Percentiles rank a stretch among this genome's conserved stretches.
phyloP scores from a whole-genome alignment of 345 rosid genomes.

The Sisymbrium altissimum region DNA sequence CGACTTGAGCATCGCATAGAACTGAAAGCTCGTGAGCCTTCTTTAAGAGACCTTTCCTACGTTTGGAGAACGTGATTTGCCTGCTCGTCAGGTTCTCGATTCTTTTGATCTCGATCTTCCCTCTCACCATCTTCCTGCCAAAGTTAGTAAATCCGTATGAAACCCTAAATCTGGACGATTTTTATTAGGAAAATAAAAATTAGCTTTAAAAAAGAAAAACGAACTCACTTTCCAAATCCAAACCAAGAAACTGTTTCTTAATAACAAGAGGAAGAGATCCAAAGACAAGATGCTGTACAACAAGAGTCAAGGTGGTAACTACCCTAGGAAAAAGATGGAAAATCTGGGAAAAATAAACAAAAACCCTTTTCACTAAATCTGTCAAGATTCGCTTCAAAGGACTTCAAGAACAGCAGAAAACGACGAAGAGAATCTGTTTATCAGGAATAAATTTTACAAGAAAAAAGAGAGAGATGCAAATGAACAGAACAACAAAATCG shows the following conservation, averaged over 20 bases:
- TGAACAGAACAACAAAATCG: background rate
- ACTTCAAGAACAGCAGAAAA: background rate
- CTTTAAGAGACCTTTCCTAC: conserved; percentile 53
- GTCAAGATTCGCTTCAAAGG: background rate
- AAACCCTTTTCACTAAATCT: background rate
- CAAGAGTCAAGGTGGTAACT: too few species aligned
- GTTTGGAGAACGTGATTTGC: conserved; percentile 55
- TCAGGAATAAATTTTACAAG: background rate
- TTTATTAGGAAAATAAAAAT: background rate
- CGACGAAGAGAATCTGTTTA: background rate
- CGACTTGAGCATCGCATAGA: conserved; percentile 40
- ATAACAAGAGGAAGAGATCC: too few species aligned
- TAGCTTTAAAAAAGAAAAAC: background rate
- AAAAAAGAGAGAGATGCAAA: background rate
- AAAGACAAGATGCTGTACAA: too few species aligned
- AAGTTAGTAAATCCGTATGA: background rate
- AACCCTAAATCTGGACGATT: conserved; percentile 6
- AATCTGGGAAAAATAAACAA: background rate
- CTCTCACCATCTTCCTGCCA: conserved; percentile 41
- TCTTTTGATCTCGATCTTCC: conserved; percentile 46
- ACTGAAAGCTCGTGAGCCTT: conserved; percentile 56
- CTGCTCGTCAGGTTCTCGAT: conserved; percentile 49
- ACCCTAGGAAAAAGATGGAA: too few species aligned
- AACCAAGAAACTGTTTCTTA: too few species aligned
- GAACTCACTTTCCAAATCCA: conserved; percentile 7